phyloP scores from a whole-genome alignment of 2,329 filamentous ascomycete genomes.

The Aspergillus carbonarius region DNA sequence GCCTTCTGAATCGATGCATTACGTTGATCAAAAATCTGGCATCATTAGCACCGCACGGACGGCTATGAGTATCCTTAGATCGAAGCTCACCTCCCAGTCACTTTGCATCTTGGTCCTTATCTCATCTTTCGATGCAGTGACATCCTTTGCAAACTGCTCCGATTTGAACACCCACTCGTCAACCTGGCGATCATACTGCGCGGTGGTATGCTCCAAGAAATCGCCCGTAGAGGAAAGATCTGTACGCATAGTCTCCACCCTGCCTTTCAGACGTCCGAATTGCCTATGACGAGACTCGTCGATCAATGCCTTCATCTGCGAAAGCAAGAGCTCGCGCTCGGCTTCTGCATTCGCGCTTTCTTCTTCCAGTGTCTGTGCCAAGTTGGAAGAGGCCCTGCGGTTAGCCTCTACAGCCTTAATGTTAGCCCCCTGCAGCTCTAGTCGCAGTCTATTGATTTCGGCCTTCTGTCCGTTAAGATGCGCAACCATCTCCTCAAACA shows the following conservation, averaged over 20 bases:
- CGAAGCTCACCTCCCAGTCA: conserved; percentile 71
- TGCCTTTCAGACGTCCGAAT: conserved; percentile 66
- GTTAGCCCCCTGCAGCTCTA: conserved; percentile 70
- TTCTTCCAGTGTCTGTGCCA: conserved; percentile 70
- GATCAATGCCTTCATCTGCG: conserved; percentile 75
- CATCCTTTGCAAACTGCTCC: conserved; percentile 65
- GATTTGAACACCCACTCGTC: conserved; percentile 71
- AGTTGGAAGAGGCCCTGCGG: conserved; percentile 61
- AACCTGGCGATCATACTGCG: conserved; percentile 69
- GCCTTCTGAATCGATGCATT: conserved; percentile 81
- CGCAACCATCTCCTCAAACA: conserved; percentile 77
- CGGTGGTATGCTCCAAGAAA: conserved; percentile 64
- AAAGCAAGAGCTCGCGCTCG: conserved; percentile 71
- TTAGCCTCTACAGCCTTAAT: conserved; percentile 68
- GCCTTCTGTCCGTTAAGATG: conserved; percentile 73
- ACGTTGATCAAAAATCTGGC: conserved; percentile 68
- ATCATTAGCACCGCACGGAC: conserved; percentile 24
- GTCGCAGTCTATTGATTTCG: conserved; percentile 71
- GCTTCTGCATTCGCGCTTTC: conserved; percentile 70
- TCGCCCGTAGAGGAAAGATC: conserved; percentile 65
- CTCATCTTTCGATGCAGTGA: conserved; percentile 70
- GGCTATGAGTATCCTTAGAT: neutral
- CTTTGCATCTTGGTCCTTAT: conserved; percentile 80
- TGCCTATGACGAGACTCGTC: conserved; percentile 72
- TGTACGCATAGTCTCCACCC: conserved; percentile 62